Base-by-base conservation (phyloP, 179 eudicot species). In the Sideroxylon spinosum region DNA sequence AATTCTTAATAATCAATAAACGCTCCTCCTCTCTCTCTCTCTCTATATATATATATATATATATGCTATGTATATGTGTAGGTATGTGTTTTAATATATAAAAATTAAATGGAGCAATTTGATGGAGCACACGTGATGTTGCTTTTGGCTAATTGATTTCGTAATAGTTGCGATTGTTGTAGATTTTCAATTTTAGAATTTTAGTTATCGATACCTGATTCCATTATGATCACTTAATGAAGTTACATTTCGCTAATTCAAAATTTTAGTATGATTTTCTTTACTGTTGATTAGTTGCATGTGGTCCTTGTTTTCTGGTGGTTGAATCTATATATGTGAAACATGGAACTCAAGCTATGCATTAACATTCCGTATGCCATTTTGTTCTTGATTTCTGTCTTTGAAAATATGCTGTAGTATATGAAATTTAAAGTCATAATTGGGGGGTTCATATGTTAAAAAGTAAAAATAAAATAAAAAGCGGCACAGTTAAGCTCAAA, bases 1-100 rank as follows among this genome's bases (percentile, higher is more conserved):
- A 29, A 29, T 29, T 3, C 37, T 29, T 29, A 29, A 29, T 29
- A 29, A 29, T 29, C 3, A 9, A 19, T 22, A 19, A 23, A 44
- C 67, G 9, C 6, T 69, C 29, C 62, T 52, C 13, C 65, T 17
- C 25, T 7, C 65, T 7, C 26, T 59, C 52, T 74, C 53, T 74
- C 10, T 74, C 52, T 74, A 17, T 29, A 52, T 29, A 29, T 29
- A 3, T 3, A 29, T 29, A 29, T 29, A 29, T 29, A 3, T 29
- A 29, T 29, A 3, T 29, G 37, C 3, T 1, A 29, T 77, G 79
- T 84, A 77, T 79, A 56, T 81, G 78, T 74, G 1, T 1, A 29
- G 77, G 79, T 84, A 77, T 79, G 64, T 81, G 78, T 74, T 63
- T 77, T 81, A 79, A 68, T 69, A 19, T 60, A 6, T 60, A 60